phyloP scores from a whole-genome alignment of 2,329 filamentous ascomycete genomes.

The Alternaria gaisen region DNA sequence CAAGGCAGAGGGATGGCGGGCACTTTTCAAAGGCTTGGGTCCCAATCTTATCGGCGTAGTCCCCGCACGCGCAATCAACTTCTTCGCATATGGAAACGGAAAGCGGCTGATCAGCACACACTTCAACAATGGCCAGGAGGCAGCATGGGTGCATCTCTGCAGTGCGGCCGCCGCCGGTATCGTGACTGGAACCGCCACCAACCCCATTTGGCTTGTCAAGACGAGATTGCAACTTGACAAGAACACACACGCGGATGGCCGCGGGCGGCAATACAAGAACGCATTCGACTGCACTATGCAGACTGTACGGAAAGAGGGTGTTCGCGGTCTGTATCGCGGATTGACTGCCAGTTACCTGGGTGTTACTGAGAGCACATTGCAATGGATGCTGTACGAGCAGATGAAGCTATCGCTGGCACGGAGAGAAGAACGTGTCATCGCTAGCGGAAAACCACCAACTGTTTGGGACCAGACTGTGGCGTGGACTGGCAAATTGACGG shows the following conservation, averaged over 20 bases:
- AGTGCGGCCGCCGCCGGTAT: constrained; percentile 82
- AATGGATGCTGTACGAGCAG: constrained; percentile 95
- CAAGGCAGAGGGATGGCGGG: constrained; percentile 80
- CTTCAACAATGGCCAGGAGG: constrained; percentile 74
- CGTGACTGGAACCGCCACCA: constrained; percentile 88
- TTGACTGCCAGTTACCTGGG: constrained; percentile 92
- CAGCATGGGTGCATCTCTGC: constrained; percentile 78
- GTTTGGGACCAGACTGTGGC: constrained; percentile 78
- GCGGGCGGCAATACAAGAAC: constrained; percentile 80
- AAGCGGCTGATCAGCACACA: constrained; percentile 81
- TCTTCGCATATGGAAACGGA: constrained; percentile 91
- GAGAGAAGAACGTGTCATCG: constrained; percentile 65
- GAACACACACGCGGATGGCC: constrained; percentile 70
- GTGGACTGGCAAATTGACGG: constrained; percentile 80
- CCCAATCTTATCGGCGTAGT: constrained; percentile 91
- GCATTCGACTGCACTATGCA: constrained; percentile 87
- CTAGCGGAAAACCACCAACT: constrained; percentile 69
- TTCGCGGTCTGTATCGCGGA: constrained; percentile 85
- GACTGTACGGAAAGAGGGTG: constrained; percentile 80
- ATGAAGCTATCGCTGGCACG: constrained; percentile 78
- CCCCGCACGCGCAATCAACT: constrained; percentile 89
- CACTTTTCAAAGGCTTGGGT: constrained; percentile 90
- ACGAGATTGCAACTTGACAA: constrained; percentile 92
- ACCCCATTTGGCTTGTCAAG: constrained; percentile 97
- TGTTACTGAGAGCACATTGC: constrained; percentile 86